Conservation (phyloP, 2,329 filamentous ascomycete genomes). For the Beauveria pseudobassiana region DNA sequence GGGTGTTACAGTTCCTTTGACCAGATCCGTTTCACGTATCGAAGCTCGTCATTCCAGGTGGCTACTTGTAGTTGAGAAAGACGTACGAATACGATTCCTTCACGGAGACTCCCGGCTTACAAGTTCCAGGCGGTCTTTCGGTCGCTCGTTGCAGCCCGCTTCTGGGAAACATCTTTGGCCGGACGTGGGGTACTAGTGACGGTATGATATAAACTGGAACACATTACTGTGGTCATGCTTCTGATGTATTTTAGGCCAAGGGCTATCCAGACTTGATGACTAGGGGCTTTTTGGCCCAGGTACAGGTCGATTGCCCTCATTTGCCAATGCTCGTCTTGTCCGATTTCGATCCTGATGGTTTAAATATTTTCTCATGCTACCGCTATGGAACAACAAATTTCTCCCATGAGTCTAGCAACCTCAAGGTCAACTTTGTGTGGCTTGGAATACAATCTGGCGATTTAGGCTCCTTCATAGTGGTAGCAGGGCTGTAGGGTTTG, state of each 20-base stretch:
- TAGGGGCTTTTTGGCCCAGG: constrained; percentile 51
- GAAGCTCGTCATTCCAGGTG: constrained; percentile 46
- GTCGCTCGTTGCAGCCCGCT: constrained; percentile 50
- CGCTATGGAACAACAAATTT: constrained; percentile 59
- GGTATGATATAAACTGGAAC: constrained; percentile 30
- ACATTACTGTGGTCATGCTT: neutral
- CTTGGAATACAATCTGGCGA: constrained; percentile 50
- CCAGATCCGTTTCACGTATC: constrained; percentile 40
- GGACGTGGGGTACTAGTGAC: constrained; percentile 62
- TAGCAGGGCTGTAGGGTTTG: neutral
- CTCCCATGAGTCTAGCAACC: constrained; percentile 48
- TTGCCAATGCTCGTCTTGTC: constrained; percentile 57
- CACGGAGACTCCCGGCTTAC: constrained; percentile 13
- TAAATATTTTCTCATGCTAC: constrained; percentile 68
- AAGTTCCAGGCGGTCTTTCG: constrained; percentile 61
- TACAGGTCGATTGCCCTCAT: constrained; percentile 39
- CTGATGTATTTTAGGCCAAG: constrained; percentile 52
- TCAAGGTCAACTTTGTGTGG: constrained; percentile 50
- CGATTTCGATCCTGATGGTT: constrained; percentile 70
- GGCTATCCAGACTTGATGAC: constrained; percentile 74
- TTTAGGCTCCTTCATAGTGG: constrained; percentile 19
- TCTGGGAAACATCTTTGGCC: constrained; percentile 41
- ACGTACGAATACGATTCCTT: constrained; percentile 38
- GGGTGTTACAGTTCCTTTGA: constrained; percentile 54
- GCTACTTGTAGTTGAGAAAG: constrained; percentile 74